These are phyloP conservation scores for Suillus tomentosus DNA, from an alignment of 768 basidiomycete species.

Conservation along the genomic window DNA sequence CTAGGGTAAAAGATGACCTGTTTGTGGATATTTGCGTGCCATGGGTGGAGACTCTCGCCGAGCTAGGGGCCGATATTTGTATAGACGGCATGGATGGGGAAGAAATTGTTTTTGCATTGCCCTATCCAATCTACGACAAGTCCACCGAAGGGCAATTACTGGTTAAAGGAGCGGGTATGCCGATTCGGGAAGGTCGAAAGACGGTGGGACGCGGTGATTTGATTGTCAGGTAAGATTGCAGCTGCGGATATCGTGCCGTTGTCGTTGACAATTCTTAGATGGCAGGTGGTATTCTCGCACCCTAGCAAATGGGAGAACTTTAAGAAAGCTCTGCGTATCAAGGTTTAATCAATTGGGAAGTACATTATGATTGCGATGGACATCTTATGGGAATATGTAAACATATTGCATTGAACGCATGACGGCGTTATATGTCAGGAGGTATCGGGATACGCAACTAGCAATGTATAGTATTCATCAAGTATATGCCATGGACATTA, in stretches of 20 bases:
- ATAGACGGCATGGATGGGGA: slow-evolving; percentile 63
- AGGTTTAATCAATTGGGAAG: slow-evolving; percentile 22
- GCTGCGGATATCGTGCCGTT: slow-evolving; percentile 1
- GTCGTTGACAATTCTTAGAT: slow-evolving; percentile 19
- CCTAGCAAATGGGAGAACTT: slow-evolving; percentile 36
- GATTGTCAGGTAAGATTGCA: slow-evolving; percentile 54
- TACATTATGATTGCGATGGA: slow-evolving; percentile 23
- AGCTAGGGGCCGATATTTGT: slow-evolving; percentile 49
- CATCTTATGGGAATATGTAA: slow-evolving; percentile 19
- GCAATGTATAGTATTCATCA: slow-evolving; percentile 33
- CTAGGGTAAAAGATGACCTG: slow-evolving; percentile 58
- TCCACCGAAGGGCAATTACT: slow-evolving; percentile 50
- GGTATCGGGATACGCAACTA: slow-evolving; percentile 13
- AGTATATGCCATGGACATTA: slow-evolving; percentile 10
- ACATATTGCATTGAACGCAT: slow-evolving; percentile 17
- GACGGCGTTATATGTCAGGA: not conserved
- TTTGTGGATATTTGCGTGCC: slow-evolving; percentile 56
- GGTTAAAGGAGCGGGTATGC: slow-evolving; percentile 70
- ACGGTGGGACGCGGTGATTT: slow-evolving; percentile 62
- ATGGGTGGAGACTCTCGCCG: slow-evolving; percentile 51
- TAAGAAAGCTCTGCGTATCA: slow-evolving; percentile 31
- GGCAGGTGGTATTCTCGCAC: slow-evolving; percentile 34
- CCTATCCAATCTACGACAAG: slow-evolving; percentile 52
- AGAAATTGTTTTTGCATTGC: slow-evolving; percentile 50
- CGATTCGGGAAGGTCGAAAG: slow-evolving; percentile 52